These are phyloP conservation scores for Syzygium aqueum DNA, from an alignment of 345 rosid species.

Conservation along the genomic window DNA sequence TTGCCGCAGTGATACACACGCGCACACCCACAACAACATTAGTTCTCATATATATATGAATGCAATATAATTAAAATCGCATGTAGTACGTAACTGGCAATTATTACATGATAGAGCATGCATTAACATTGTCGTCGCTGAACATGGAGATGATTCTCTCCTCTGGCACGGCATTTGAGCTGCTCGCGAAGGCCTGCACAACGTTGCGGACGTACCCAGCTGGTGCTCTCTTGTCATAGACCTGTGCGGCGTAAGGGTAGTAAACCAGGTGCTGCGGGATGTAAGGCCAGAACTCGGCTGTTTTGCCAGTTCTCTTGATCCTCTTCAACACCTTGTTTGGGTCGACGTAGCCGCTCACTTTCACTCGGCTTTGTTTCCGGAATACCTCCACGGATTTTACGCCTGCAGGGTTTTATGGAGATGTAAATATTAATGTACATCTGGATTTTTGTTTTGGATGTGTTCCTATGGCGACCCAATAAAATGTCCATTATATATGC, in stretches of 20 bases:
- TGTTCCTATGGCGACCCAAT: background rate
- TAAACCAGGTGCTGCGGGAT: slow-evolving; percentile 53
- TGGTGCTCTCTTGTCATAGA: slow-evolving; percentile 58
- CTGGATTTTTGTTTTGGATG: background rate
- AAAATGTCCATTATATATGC: background rate
- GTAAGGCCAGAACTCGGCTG: slow-evolving; percentile 76
- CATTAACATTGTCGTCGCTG: slow-evolving; percentile 73
- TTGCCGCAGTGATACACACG: background rate
- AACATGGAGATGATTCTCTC: slow-evolving; percentile 47
- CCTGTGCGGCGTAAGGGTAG: slow-evolving; percentile 44
- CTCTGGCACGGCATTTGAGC: slow-evolving; percentile 17
- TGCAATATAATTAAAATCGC: background rate
- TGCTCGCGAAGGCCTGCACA: slow-evolving; percentile 43
- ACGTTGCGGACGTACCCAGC: slow-evolving; percentile 50
- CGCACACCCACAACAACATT: background rate
- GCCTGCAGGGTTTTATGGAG: slow-evolving; percentile 12
- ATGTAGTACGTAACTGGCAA: background rate
- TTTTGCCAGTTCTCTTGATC: slow-evolving; percentile 58
- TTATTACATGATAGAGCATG: slow-evolving; percentile 59
- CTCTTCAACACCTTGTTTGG: slow-evolving; percentile 59
- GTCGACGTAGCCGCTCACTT: slow-evolving; percentile 48
- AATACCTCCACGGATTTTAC: slow-evolving; percentile 52
- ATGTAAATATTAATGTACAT: background rate
- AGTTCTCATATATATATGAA: background rate
- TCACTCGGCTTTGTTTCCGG: slow-evolving; percentile 47